Evolutionary conservation across 441 rosid species (phyloP).

Genomic region (Bocquillonia castaneifolia): DNA sequence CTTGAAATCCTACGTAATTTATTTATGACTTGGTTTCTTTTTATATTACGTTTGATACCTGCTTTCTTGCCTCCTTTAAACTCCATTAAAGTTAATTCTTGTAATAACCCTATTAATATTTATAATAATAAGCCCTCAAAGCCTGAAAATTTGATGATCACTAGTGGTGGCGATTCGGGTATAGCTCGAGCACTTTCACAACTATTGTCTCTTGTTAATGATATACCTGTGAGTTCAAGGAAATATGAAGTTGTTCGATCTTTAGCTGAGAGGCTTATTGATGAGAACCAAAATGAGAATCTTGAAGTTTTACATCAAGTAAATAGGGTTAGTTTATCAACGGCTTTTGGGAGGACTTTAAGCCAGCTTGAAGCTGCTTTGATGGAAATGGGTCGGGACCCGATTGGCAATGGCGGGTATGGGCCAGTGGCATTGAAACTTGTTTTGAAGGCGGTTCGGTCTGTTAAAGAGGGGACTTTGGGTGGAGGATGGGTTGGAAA

Average conservation of each 20-base stretch:
- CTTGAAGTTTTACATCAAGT: conserved; percentile 40
- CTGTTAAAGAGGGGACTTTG: conserved; percentile 37
- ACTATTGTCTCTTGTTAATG: conserved; percentile 45
- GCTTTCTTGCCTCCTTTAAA: conserved; percentile 28
- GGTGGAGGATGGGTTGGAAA: conserved; percentile 20
- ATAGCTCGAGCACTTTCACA: conserved; percentile 69
- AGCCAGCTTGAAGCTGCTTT: conserved; percentile 48
- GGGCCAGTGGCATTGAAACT: conserved; percentile 39
- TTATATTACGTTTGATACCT: conserved; percentile 54
- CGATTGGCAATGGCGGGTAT: conserved; percentile 18
- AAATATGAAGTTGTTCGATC: conserved; percentile 68
- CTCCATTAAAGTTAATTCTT: conserved; percentile 13
- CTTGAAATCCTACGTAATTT: conserved; percentile 46
- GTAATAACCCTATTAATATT: background rate
- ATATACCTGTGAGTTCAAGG: conserved; percentile 67
- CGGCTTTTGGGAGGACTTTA: conserved; percentile 60
- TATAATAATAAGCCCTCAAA: conserved; percentile 9
- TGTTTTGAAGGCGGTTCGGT: conserved; percentile 38
- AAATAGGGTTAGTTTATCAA: conserved; percentile 51
- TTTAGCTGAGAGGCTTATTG: conserved; percentile 64
- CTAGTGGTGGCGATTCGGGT: conserved; percentile 40
- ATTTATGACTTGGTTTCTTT: conserved; percentile 45
- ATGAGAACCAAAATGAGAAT: conserved; percentile 55
- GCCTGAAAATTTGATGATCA: conserved; percentile 12
- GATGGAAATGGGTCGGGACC: conserved; percentile 27